These are phyloP conservation scores for Metschnikowia orientalis DNA, from an alignment of 805 yeast species.

Conservation along the genomic window DNA sequence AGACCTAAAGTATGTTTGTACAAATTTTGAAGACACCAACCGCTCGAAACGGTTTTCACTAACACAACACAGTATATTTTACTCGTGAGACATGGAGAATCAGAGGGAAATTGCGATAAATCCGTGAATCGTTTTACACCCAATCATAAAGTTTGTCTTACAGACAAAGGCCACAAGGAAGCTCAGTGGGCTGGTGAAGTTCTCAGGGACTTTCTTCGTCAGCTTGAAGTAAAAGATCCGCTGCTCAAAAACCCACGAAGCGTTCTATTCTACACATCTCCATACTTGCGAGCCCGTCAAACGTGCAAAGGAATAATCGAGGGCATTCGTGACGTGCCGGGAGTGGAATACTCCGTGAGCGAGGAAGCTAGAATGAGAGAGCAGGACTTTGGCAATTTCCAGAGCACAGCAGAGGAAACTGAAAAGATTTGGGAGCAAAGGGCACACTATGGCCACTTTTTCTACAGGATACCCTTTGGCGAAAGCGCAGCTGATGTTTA, in stretches of 20 bases:
- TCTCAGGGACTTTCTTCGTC: conserved; percentile 36
- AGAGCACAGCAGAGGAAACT: conserved; percentile 72
- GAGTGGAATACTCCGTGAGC: conserved; percentile 47
- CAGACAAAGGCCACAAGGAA: conserved; percentile 64
- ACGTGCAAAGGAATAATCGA: conserved; percentile 69
- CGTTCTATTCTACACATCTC: conserved; percentile 80
- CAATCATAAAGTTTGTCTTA: conserved; percentile 74
- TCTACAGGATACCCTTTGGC: conserved; percentile 87
- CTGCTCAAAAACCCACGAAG: conserved; percentile 23
- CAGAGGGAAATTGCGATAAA: conserved; percentile 86
- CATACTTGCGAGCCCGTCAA: conserved; percentile 79
- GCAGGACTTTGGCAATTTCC: conserved; percentile 94
- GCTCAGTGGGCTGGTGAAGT: conserved; percentile 57
- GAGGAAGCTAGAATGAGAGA: conserved; percentile 93
- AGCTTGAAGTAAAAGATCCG: conserved; percentile 22
- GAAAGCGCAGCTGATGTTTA: conserved; percentile 96
- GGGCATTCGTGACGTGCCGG: conserved; percentile 47
- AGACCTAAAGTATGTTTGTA: conserved; percentile 29
- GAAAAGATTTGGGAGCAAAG: conserved; percentile 77
- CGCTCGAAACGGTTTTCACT: conserved; percentile 4
- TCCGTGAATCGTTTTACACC: conserved; percentile 72
- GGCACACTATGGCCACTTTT: conserved; percentile 74
- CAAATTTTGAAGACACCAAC: neutral
- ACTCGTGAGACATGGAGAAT: conserved; percentile 87
- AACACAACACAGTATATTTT: conserved; percentile 52